phyloP scores from a whole-genome alignment of 768 basidiomycete genomes.

The Holtermanniella nyarrowii region DNA sequence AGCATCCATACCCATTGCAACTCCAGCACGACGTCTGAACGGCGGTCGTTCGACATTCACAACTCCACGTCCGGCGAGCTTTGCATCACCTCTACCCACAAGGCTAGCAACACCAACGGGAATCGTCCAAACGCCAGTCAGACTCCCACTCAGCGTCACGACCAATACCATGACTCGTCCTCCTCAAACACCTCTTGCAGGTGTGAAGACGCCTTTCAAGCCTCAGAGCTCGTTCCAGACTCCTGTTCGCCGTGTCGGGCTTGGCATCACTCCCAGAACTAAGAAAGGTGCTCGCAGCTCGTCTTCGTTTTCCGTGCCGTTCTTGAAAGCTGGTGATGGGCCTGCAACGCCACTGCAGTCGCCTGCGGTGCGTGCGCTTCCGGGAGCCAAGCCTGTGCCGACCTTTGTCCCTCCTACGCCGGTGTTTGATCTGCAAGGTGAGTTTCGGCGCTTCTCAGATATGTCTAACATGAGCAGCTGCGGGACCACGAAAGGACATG shows the following conservation, averaged over 20 bases:
- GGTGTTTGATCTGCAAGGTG: slow-evolving; percentile 19
- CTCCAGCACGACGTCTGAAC: no score
- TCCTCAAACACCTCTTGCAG: not conserved
- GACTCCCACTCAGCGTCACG: slow-evolving; percentile 1
- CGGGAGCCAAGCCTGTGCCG: not conserved
- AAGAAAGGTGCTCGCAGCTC: not conserved
- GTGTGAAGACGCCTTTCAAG: slow-evolving; percentile 2
- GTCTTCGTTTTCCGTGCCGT: not conserved
- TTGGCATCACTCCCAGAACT: slow-evolving; percentile 24
- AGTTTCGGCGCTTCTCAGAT: no score
- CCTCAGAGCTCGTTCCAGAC: no score
- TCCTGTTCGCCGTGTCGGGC: slow-evolving; percentile 24
- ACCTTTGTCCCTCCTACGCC: slow-evolving; percentile 8
- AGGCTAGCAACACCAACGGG: no score
- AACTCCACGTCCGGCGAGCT: not conserved
- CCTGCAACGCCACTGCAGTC: not conserved
- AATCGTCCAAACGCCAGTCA: no score
- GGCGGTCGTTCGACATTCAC: no score
- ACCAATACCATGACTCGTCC: slow-evolving; percentile 9
- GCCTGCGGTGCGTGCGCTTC: not conserved
- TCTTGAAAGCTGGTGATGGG: not conserved
- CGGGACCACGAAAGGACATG: no score
- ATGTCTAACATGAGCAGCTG: no score
- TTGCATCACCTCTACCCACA: not conserved
- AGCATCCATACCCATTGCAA: no score